Percentiles rank a stretch among this genome's conserved stretches.
phyloP scores from a whole-genome alignment of 768 basidiomycete genomes.

The Boletus rubroflammeus region DNA sequence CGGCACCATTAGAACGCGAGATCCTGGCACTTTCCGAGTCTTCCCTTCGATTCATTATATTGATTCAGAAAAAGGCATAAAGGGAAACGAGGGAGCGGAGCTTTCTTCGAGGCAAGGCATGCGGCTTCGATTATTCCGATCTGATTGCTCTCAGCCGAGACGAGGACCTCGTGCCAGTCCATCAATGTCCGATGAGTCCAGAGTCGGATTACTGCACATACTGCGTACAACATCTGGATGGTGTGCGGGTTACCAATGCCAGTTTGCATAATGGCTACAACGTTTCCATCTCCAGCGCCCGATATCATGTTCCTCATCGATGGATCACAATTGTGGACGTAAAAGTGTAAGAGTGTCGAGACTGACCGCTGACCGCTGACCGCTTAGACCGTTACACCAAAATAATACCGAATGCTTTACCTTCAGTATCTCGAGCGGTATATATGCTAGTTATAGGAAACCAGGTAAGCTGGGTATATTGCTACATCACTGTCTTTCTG shows the following conservation, averaged over 20 bases:
- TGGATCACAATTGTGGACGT: neutral
- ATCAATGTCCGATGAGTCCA: neutral
- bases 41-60: constrained; percentile 3
- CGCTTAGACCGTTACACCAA: too few relatives aligned
- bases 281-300: neutral
- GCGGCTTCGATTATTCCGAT: neutral
- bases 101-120: neutral
- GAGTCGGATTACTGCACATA: neutral
- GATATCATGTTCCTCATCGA: neutral
- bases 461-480: neutral
- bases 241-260: neutral
- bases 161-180: neutral
- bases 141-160: neutral
- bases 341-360: too few relatives aligned
- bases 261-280: neutral
- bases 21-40: constrained; percentile 16
- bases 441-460: too few relatives aligned
- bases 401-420: too few relatives aligned
- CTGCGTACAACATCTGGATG: too few relatives aligned
- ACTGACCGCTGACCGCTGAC: too few relatives aligned
- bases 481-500: neutral
- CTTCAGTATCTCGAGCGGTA: too few relatives aligned
- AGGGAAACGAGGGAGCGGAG: neutral
- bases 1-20: neutral
- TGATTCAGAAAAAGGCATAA: neutral